Percentiles rank a stretch among this genome's conserved stretches.
phyloP scores from a whole-genome alignment of 805 yeast species.

The Nakazawaea molendinolei region DNA sequence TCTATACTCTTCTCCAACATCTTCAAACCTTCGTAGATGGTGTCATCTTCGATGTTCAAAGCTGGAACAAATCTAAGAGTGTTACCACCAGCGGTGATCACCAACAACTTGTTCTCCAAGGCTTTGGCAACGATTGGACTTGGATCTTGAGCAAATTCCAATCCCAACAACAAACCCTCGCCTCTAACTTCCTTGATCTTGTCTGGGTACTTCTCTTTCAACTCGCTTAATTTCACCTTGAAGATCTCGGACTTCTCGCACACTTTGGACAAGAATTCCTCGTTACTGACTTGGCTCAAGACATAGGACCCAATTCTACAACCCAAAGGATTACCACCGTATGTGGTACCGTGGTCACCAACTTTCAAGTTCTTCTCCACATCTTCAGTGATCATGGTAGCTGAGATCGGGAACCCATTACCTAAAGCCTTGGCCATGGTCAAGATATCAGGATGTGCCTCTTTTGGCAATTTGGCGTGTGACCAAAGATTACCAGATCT shows the following conservation, averaged over 20 bases:
- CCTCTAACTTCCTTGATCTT: constrained; percentile 73
- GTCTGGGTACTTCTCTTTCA: constrained; percentile 52
- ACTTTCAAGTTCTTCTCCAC: constrained; percentile 68
- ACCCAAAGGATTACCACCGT: constrained; percentile 95
- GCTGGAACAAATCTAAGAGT: constrained; percentile 92
- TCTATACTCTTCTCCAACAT: constrained; percentile 55
- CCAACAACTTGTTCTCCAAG: constrained; percentile 71
- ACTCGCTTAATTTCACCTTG: constrained; percentile 37
- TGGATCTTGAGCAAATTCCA: constrained; percentile 68
- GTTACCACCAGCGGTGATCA: constrained; percentile 89
- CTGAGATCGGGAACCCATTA: constrained; percentile 95
- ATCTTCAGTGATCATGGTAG: constrained; percentile 77
- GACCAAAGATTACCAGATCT: constrained; percentile 94
- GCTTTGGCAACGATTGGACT: constrained; percentile 57
- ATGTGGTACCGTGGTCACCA: constrained; percentile 98
- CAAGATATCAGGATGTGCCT: constrained; percentile 89
- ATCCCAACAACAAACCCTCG: constrained; percentile 79
- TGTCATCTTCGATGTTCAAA: constrained; percentile 68
- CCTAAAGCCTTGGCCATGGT: constrained; percentile 96
- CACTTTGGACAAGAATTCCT: constrained; percentile 56
- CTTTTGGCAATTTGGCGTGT: constrained; percentile 64
- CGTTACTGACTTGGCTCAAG: constrained; percentile 55
- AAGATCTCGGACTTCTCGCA: constrained; percentile 53
- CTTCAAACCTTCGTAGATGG: constrained; percentile 62
- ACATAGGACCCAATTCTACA: constrained; percentile 77